Evolutionary conservation across 768 basidiomycete species (phyloP), one percentile per base, ranked within the genome.

Genomic region (Amanita fuliginea): DNA sequence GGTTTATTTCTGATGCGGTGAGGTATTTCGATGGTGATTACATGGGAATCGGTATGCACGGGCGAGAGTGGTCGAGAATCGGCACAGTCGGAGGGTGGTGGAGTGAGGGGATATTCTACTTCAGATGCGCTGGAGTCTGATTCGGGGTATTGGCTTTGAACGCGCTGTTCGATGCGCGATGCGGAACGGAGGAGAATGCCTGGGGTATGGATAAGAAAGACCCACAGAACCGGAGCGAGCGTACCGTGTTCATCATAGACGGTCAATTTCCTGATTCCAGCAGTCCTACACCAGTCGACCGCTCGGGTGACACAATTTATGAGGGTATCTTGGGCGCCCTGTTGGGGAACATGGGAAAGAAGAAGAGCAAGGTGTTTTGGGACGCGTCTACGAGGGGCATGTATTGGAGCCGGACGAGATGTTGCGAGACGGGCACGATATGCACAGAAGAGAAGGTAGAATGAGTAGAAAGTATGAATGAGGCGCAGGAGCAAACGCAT

Each of bases 221-320:
- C 16, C 18, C 28, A 35, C 7, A n/a, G 6, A 24, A 19, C 35
- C 7, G 22, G 39, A 32, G 6, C 26, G 10, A 8, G 60, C 77
- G 49, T 58, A 88, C 88, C 87, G 49, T 75, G 66, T 49, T 75
- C 71, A 59, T 91, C 88, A 54, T 87, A 90, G 3, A 86, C 70
- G 8, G 81, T 86, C 42, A 91, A 67, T 45, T 73, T 72, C 53
- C 67, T 64, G 43, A 90, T 77, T 11, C 85, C 84, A 28, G 68
- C 64, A n/a, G 55, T 61, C 47, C 70, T 73, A 65, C 83, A 88
- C 81, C 83, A 90, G 8, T 61, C 61, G 7, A 75, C 74, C 10
- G 72, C 72, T 41, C 68, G 68, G 44, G 74, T 62, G 8, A 83
- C 68, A 54, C 75, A 80, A 54, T 78, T 69, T 14, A 80, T 61